A percentile compares a stretch with the other conserved stretches of the same genome.
Conservation (phyloP, 1,284 basidiomycete genomes). For the Ceratobasidium sp. region DNA sequence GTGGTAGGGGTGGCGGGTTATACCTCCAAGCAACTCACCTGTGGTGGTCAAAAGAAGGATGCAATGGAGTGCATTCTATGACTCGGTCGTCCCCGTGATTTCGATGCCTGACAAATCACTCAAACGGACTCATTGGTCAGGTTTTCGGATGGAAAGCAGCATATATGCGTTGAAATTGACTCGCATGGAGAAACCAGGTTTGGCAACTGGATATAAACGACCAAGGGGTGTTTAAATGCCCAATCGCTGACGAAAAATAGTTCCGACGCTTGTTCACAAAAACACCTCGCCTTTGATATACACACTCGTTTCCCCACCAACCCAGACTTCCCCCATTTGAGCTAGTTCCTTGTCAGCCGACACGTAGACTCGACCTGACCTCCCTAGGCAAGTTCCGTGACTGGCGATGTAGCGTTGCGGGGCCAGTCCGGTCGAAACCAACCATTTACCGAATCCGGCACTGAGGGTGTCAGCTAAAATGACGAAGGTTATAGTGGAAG, state of each 20-base stretch:
- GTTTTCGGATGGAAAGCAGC: neutral
- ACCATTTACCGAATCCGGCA: slow-evolving; percentile 36
- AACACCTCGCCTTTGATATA: slow-evolving; percentile 21
- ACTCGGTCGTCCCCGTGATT: neutral
- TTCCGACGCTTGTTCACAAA: neutral
- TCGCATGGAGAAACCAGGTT: neutral
- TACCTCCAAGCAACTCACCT: neutral
- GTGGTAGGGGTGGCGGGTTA: neutral
- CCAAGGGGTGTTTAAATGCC: neutral
- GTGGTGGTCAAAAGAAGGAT: neutral
- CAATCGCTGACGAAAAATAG: neutral
- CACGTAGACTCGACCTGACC: slow-evolving; percentile 32
- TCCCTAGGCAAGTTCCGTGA: slow-evolving; percentile 36
- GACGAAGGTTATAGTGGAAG: neutral
- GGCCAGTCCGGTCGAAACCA: slow-evolving; percentile 27
- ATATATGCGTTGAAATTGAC: neutral
- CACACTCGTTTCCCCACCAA: slow-evolving; percentile 28
- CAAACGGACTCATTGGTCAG: neutral
- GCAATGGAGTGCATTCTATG: neutral
- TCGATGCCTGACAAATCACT: neutral
- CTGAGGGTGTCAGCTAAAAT: neutral
- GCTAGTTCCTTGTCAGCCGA: slow-evolving; percentile 17
- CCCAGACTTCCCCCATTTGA: slow-evolving; percentile 24
- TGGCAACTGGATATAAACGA: neutral
- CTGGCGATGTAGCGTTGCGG: slow-evolving; percentile 35